Base-by-base conservation (phyloP, 2,329 filamentous ascomycete species). In the Xylaria sp. region DNA sequence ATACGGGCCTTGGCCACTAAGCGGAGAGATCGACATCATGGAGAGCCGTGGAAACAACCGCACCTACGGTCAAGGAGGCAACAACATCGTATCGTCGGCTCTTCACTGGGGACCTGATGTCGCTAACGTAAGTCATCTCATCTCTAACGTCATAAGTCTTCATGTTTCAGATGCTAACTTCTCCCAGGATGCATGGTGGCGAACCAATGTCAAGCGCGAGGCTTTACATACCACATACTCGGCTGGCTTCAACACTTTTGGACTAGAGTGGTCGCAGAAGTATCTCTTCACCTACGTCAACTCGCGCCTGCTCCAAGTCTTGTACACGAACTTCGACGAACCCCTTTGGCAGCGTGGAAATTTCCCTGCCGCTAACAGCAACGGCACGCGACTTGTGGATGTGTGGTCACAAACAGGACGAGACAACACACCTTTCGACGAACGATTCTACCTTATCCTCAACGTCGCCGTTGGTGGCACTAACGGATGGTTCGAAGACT, bases 221-320 rank as follows among this genome's bases (percentile, higher is more conserved):
- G 90, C 92, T 12, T 85, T 94, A 37, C 93, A 94, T 82, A 92
- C 90, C 5, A 93, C 91, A 0, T 97, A 91, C 80, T 81, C 89
- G 39, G 81, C 84, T 0, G 87, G 82, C 28, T 93, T 90, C 83
- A 92, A 97, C 82, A 93, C 88, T 0, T 97, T 90, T 76, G 93
- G 93, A 15, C 80, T 97, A 2, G 93, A 97, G 81, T 97, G 93
- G 93, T 94, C 89, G 61, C 88, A 95, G 75, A 95, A 94, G 80
- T 96, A 97, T 80, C 83, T 96, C 69, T 97, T 95, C 83, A 94
- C 92, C 28, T 97, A 94, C 78, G 86, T 97, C 83, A 91, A 96
- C 84, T 91, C 88, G 55, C 90, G 92, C 13, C 87, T 97, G 23
- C 84, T 94, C 34, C 92, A 95, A 79, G 92, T 95, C 61, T 86